phyloP scores from a whole-genome alignment of 179 eudicot species.

The Pouteria campechiana region DNA sequence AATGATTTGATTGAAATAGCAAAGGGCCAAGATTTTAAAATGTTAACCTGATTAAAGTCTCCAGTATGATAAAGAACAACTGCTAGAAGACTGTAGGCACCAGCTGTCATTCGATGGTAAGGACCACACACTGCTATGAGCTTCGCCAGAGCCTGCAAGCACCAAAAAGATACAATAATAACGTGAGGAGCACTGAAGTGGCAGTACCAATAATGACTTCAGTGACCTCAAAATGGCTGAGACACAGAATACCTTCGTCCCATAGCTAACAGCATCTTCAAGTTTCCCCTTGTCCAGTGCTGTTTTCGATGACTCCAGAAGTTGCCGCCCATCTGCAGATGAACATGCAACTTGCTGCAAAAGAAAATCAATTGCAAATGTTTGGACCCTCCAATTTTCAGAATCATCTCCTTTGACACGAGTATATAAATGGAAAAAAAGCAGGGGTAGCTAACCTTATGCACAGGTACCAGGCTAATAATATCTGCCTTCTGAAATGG shows the following conservation, averaged over 20 bases:
- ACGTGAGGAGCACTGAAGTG: not conserved
- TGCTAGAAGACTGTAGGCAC: slow-evolving; percentile 99
- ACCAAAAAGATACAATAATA: slow-evolving; percentile 4
- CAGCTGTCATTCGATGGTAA: slow-evolving; percentile 99
- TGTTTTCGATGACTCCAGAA: slow-evolving; percentile 93
- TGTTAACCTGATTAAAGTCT: slow-evolving; percentile 91
- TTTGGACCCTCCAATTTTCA: too few species aligned
- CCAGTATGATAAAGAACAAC: slow-evolving; percentile 98
- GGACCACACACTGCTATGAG: slow-evolving; percentile 99
- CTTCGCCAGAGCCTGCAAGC: slow-evolving; percentile 90
- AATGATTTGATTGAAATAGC: slow-evolving; percentile 1
- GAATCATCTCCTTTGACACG: not conserved
- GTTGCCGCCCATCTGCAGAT: slow-evolving; percentile 98
- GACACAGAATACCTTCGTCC: slow-evolving; percentile 63
- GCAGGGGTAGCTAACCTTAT: slow-evolving; percentile 55
- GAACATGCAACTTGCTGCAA: slow-evolving; percentile 99
- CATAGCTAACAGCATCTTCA: slow-evolving; percentile 98
- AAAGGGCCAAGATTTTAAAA: slow-evolving; percentile 1
- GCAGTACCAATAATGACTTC: not conserved
- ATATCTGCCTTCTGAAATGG: slow-evolving; percentile 75
- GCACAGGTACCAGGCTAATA: slow-evolving; percentile 86
- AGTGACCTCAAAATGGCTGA: not conserved
- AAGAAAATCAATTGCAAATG: slow-evolving; percentile 6
- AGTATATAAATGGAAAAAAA: not conserved
- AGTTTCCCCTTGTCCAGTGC: slow-evolving; percentile 99